Conservation (phyloP, 106 monocot species). For the Dendrobium officinale region DNA sequence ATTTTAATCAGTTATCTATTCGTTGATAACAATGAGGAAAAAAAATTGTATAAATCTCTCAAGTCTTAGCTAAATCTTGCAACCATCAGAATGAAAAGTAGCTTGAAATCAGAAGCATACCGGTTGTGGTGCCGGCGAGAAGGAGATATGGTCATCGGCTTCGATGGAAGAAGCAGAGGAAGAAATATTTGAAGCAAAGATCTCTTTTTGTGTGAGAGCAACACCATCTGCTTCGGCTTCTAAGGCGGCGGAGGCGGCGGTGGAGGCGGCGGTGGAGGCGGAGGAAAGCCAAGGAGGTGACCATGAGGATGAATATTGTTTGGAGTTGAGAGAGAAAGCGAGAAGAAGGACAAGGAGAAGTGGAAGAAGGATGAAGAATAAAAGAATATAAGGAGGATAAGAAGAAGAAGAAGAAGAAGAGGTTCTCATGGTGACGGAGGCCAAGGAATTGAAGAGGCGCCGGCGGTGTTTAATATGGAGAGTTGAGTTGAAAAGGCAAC, state of each 20-base stretch:
- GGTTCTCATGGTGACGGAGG: neutral
- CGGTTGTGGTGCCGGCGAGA: constrained; percentile 4
- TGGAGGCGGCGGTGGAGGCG: neutral
- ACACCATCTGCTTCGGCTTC: neutral
- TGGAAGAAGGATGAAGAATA: constrained; percentile 9
- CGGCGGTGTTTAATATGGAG: no score
- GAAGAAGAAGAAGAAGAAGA: constrained; percentile 11
- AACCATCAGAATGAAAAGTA: neutral
- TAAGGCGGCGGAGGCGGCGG: neutral
- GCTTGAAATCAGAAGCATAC: constrained; percentile 8
- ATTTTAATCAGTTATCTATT: no score
- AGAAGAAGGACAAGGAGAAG: constrained; percentile 17
- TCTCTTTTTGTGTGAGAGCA: neutral
- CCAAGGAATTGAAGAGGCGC: neutral
- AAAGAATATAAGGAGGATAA: neutral
- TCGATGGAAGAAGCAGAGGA: neutral
- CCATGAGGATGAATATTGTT: neutral
- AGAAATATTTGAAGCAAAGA: neutral
- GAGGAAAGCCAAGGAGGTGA: neutral
- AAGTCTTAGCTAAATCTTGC: no score
- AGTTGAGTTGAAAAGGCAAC: no score
- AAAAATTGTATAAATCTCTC: no score
- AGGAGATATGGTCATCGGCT: neutral
- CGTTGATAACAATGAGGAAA: no score
- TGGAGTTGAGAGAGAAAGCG: neutral